Conservation (phyloP, 176 grass and related monocot species). For the Hordeum marinum region DNA sequence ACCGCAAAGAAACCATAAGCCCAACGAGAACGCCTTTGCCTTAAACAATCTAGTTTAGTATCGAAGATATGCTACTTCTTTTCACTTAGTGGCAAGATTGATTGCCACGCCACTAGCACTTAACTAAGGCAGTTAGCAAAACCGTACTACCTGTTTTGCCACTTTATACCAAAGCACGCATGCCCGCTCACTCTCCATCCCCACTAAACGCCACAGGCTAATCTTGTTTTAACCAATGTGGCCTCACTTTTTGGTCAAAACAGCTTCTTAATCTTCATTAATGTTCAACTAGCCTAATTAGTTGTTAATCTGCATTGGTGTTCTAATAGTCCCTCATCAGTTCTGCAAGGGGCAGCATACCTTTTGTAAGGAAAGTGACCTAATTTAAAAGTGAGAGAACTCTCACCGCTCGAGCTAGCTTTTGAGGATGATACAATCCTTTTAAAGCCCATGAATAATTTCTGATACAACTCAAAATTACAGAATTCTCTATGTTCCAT, state of each 20-base stretch:
- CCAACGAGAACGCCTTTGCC: conserved; percentile 31
- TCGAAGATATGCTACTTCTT: conserved; percentile 43
- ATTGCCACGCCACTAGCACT: conserved; percentile 43
- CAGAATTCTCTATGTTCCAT: neutral
- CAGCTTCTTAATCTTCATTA: neutral
- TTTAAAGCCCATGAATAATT: neutral
- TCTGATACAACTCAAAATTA: neutral
- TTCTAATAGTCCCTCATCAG: neutral
- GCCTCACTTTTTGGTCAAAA: conserved; percentile 24
- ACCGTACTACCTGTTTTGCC: conserved; percentile 23
- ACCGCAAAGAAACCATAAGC: conserved; percentile 6
- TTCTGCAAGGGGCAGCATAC: neutral
- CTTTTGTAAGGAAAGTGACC: neutral
- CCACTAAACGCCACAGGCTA: conserved; percentile 21
- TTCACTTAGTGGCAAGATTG: conserved; percentile 50
- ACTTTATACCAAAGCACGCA: conserved; percentile 45
- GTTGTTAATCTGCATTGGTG: neutral
- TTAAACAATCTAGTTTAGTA: conserved; percentile 31
- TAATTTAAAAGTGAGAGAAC: neutral
- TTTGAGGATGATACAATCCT: neutral
- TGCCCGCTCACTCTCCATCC: neutral
- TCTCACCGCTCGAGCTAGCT: neutral
- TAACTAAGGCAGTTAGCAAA: conserved; percentile 37
- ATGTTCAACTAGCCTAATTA: neutral
- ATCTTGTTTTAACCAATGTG: conserved; percentile 22